These are phyloP conservation scores for Aristolochia fimbriata DNA, from an alignment of 164 flowering plant species.

Conservation along the genomic window DNA sequence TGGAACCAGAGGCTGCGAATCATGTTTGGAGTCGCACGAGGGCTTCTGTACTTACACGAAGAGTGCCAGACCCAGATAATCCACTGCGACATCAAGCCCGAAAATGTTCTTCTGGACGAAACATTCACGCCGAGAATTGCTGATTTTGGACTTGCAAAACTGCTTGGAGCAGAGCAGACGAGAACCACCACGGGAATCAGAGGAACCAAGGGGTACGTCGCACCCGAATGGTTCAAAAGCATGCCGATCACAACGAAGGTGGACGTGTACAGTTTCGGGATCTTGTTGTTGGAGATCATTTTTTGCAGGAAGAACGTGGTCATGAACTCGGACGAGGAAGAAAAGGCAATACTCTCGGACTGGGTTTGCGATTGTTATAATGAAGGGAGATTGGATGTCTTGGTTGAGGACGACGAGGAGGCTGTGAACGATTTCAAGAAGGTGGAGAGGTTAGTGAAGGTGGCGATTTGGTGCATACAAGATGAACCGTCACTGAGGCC, in stretches of 20 bases:
- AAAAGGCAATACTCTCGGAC: slow-evolving; percentile 9
- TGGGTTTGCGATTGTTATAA: slow-evolving; percentile 22
- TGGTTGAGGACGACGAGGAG: slow-evolving; percentile 12
- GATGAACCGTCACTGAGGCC: slow-evolving; percentile 38
- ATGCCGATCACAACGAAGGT: slow-evolving; percentile 20
- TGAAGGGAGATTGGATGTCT: slow-evolving; percentile 2
- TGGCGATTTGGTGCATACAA: slow-evolving; percentile 41
- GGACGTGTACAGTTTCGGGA: slow-evolving; percentile 27
- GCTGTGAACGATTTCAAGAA: slow-evolving; percentile 7
- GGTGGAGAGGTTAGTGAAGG: slow-evolving; percentile 26
- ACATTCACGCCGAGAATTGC: slow-evolving; percentile 5
- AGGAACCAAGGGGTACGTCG: slow-evolving; percentile 16
- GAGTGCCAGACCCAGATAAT: slow-evolving; percentile 14
- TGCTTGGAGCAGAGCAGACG: slow-evolving; percentile 16
- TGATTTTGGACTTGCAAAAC: slow-evolving; percentile 19
- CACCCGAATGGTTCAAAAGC: slow-evolving; percentile 28
- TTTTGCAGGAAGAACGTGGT: slow-evolving; percentile 16
- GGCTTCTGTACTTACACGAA: slow-evolving; percentile 16
- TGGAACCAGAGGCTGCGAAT: slow-evolving; percentile 11
- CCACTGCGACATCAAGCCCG: slow-evolving; percentile 16
- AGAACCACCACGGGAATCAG: slow-evolving; percentile 15
- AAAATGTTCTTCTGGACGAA: slow-evolving; percentile 11
- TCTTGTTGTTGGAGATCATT: slow-evolving; percentile 20
- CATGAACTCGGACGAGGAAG: not conserved
- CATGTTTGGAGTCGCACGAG: slow-evolving; percentile 11